Evolutionary conservation across 371 early-diverging fungal genomes (phyloP).

Genomic region (Mortierella sp.): DNA sequence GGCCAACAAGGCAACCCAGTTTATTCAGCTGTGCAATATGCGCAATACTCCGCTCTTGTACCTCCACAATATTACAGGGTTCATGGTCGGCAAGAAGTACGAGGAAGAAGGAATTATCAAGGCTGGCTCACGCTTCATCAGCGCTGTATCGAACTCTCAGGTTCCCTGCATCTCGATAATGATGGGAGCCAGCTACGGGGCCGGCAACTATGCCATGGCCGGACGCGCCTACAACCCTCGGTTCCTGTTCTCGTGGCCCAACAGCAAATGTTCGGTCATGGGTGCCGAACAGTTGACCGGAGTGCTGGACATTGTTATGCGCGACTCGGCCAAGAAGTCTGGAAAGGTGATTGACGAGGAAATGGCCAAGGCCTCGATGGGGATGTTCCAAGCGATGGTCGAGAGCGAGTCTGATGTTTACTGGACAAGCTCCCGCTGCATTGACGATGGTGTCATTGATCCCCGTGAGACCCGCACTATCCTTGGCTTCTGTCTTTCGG

Average conservation of each 20-base stretch:
- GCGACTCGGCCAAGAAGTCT: conserved; percentile 74
- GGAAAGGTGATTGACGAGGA: conserved; percentile 74
- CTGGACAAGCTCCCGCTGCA: conserved; percentile 77
- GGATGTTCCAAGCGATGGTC: conserved; percentile 74
- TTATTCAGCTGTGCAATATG: conserved; percentile 83
- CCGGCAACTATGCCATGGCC: conserved; percentile 88
- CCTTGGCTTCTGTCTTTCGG: conserved; percentile 73
- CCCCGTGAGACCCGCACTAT: conserved; percentile 77
- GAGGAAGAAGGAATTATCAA: conserved; percentile 88
- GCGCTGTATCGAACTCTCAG: conserved; percentile 80
- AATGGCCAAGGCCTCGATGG: conserved; percentile 66
- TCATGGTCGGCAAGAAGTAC: conserved; percentile 85
- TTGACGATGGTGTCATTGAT: conserved; percentile 81
- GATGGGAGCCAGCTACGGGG: conserved; percentile 85
- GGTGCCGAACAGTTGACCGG: conserved; percentile 83
- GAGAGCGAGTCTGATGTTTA: conserved; percentile 81
- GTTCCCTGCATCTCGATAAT: conserved; percentile 84
- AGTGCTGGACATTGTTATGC: conserved; percentile 80
- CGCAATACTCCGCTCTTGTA: conserved; percentile 78
- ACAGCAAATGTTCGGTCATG: conserved; percentile 85
- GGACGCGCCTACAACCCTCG: conserved; percentile 83
- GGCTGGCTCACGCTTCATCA: conserved; percentile 83
- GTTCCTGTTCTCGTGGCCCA: conserved; percentile 85
- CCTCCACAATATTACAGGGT: conserved; percentile 85
- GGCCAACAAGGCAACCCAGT: conserved; percentile 85